phyloP scores from a whole-genome alignment of 495 filamentous ascomycete genomes.

The Trichoderma orchidacearum region DNA sequence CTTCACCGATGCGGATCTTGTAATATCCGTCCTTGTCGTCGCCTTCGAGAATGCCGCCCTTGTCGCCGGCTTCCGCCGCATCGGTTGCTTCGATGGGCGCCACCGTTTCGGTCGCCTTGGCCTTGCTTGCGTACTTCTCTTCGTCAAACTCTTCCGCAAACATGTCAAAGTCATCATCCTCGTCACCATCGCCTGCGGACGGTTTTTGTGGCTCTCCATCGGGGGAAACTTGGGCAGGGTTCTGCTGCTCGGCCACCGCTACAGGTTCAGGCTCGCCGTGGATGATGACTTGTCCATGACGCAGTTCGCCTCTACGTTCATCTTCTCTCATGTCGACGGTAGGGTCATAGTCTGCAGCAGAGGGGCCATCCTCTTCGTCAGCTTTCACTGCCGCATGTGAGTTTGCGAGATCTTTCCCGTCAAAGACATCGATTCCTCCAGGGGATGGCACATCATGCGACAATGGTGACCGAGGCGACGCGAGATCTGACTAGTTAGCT shows the following conservation, averaged over 20 bases:
- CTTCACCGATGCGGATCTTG: constrained; percentile 76
- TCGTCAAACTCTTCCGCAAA: constrained; percentile 84
- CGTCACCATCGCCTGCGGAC: constrained; percentile 34
- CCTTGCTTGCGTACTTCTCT: constrained; percentile 59
- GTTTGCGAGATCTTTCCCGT: constrained; percentile 54
- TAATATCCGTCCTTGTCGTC: constrained; percentile 94
- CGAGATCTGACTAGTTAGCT: constrained; percentile 7
- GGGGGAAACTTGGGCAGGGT: constrained; percentile 21
- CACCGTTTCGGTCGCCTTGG: constrained; percentile 18
- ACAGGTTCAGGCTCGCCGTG: constrained; percentile 24
- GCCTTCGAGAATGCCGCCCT: constrained; percentile 73
- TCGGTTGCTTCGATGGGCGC: constrained; percentile 17
- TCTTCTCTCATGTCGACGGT: constrained; percentile 89
- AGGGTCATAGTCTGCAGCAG: constrained; percentile 92
- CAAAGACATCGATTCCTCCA: constrained; percentile 26
- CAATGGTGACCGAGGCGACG: constrained; percentile 9
- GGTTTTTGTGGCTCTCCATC: constrained; percentile 19
- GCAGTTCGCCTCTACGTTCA: constrained; percentile 52
- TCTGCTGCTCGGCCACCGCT: constrained; percentile 13
- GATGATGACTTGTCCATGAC: constrained; percentile 35
- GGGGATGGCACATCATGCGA: constrained; percentile 28
- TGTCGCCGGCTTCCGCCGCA: constrained; percentile 19
- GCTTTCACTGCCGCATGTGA: constrained; percentile 33
- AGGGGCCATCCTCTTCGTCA: constrained; percentile 57
- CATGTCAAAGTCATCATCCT: constrained; percentile 77